A percentile compares a stretch with the other conserved stretches of the same genome.
These are phyloP conservation scores for Fusarium sp. DNA, from an alignment of 2,329 filamentous ascomycete species.

Conservation along the genomic window DNA sequence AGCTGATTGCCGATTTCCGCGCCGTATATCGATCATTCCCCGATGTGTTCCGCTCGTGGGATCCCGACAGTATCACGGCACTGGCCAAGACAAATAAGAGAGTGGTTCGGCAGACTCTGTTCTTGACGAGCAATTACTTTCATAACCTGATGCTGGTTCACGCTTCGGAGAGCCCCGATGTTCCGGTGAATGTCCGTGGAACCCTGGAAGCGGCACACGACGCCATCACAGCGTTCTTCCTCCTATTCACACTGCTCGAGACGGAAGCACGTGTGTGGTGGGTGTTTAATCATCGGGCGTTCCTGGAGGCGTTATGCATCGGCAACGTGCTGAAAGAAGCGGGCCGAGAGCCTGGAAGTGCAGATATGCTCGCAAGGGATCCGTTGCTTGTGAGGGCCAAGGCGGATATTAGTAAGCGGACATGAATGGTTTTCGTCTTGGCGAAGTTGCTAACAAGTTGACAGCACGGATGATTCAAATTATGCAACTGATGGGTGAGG, in stretches of 20 bases:
- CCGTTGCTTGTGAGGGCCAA: conserved; percentile 70
- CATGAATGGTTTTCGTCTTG: not conserved
- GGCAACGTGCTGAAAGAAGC: conserved; percentile 69
- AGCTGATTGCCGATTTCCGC: conserved; percentile 76
- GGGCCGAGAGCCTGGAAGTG: conserved; percentile 57
- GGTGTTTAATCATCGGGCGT: conserved; percentile 85
- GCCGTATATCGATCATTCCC: conserved; percentile 80
- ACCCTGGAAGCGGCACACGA: conserved; percentile 82
- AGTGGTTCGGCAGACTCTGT: conserved; percentile 79
- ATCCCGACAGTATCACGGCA: conserved; percentile 68
- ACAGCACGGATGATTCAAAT: conserved; percentile 73
- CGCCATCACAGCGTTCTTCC: conserved; percentile 79
- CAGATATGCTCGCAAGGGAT: conserved; percentile 62
- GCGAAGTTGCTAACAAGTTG: conserved; percentile 12
- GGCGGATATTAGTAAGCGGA: conserved; percentile 68
- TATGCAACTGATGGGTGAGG: conserved; percentile 69
- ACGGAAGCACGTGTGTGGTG: conserved; percentile 83
- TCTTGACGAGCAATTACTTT: conserved; percentile 84
- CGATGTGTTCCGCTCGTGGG: conserved; percentile 75
- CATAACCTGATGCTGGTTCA: conserved; percentile 86
- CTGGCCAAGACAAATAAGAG: conserved; percentile 72
- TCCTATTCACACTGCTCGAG: conserved; percentile 76
- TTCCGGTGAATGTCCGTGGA: conserved; percentile 73
- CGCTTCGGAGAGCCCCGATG: conserved; percentile 73
- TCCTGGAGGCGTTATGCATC: conserved; percentile 80